Evolutionary conservation across 106 monocot genomes (phyloP).

Genomic region (Triglochin maritima): DNA sequence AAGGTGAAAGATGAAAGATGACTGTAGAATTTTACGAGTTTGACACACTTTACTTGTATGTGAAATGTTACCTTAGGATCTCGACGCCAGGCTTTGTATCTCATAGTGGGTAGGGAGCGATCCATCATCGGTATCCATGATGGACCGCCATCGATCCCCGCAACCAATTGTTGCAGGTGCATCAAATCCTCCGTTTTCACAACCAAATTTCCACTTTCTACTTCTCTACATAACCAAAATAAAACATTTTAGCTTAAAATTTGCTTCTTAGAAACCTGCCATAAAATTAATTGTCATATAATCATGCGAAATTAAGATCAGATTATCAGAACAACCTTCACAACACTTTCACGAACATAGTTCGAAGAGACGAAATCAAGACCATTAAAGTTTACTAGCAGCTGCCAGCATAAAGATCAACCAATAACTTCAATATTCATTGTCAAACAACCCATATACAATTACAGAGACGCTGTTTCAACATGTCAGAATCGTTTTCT

Average conservation of each 20-base stretch:
- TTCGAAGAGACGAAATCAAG: too few species aligned
- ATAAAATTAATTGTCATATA: too few species aligned
- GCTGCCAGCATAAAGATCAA: too few species aligned
- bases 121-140: slow-evolving; percentile 87
- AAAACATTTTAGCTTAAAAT: background rate
- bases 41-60: background rate
- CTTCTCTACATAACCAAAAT: background rate
- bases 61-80: slow-evolving; percentile 45
- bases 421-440: too few species aligned
- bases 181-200: slow-evolving; percentile 45
- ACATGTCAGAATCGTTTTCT: too few species aligned
- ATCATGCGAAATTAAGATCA: too few species aligned
- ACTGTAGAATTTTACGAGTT: background rate
- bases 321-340: background rate
- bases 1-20: background rate
- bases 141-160: slow-evolving; percentile 56
- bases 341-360: background rate
- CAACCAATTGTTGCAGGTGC: slow-evolving; percentile 46
- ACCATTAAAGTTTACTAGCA: too few species aligned
- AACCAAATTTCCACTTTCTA: slow-evolving; percentile 21
- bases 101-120: slow-evolving; percentile 35
- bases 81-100: slow-evolving; percentile 75
- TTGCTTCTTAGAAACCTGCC: too few species aligned
- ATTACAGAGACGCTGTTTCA: too few species aligned
- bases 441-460: too few species aligned